A percentile compares a stretch with the other conserved stretches of the same genome.
These are phyloP conservation scores for Clavispora santaluciae DNA, from an alignment of 805 yeast species.

Conservation along the genomic window DNA sequence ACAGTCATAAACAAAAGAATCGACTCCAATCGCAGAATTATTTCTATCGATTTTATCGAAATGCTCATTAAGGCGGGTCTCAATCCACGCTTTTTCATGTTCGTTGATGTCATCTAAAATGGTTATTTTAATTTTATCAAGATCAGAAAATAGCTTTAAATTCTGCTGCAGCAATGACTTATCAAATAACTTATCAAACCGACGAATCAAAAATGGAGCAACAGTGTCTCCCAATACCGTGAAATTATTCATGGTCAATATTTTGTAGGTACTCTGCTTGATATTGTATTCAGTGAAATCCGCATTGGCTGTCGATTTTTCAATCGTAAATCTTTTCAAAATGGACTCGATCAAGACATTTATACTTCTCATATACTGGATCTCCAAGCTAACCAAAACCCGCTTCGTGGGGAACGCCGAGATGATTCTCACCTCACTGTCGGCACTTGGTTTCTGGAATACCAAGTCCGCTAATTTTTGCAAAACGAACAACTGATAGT, in stretches of 20 bases:
- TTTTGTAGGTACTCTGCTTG: slow-evolving; percentile 30
- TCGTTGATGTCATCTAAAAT: slow-evolving; percentile 37
- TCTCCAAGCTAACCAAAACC: slow-evolving; percentile 37
- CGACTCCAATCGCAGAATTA: slow-evolving; percentile 19
- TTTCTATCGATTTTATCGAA: slow-evolving; percentile 13
- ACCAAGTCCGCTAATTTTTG: slow-evolving; percentile 25
- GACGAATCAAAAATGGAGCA: slow-evolving; percentile 28
- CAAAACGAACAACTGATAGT: slow-evolving; percentile 32
- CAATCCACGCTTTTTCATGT: slow-evolving; percentile 32
- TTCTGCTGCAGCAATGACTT: slow-evolving; percentile 34
- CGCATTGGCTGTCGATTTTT: slow-evolving; percentile 10
- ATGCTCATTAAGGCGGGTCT: slow-evolving; percentile 22
- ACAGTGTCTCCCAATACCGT: slow-evolving; percentile 29
- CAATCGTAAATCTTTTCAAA: slow-evolving; percentile 32
- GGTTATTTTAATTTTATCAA: slow-evolving; percentile 36
- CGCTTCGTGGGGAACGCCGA: slow-evolving; percentile 37
- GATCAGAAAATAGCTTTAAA: slow-evolving; percentile 36
- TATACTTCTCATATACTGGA: slow-evolving; percentile 42
- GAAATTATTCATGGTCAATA: slow-evolving; percentile 41
- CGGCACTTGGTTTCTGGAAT: slow-evolving; percentile 14
- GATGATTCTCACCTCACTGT: slow-evolving; percentile 26
- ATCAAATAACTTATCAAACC: slow-evolving; percentile 32
- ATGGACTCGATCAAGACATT: slow-evolving; percentile 37
- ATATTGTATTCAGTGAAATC: slow-evolving; percentile 12
- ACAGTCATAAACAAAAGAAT: slow-evolving; percentile 36